phyloP scores from a whole-genome alignment of 768 basidiomycete species.

The Pleurotus djamor region DNA sequence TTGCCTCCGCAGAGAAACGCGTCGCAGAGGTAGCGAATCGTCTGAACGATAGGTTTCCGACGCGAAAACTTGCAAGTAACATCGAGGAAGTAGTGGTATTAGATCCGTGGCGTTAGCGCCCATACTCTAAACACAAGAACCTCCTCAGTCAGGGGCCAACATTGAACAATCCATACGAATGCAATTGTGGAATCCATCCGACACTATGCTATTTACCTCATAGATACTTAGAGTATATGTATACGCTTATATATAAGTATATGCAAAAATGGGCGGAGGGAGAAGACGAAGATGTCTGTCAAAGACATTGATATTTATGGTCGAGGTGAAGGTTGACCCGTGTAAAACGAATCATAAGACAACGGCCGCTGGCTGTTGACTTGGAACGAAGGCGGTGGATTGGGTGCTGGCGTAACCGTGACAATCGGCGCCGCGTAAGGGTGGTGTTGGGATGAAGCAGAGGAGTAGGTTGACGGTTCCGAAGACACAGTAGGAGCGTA shows the following conservation, averaged over 20 bases:
- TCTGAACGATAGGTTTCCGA: neutral
- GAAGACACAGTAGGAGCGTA: neutral
- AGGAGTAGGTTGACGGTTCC: neutral
- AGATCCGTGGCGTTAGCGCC: neutral
- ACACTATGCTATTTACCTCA: no score
- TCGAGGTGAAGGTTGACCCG: neutral
- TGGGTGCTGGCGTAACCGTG: neutral
- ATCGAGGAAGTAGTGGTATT: neutral
- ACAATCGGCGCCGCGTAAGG: neutral
- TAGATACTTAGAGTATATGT: no score
- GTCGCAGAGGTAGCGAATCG: neutral
- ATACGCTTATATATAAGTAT: no score
- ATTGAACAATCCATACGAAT: no score
- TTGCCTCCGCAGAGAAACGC: neutral
- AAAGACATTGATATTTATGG: neutral
- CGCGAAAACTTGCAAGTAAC: neutral
- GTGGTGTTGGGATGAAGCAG: neutral
- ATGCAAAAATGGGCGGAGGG: neutral
- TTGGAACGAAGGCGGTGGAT: neutral
- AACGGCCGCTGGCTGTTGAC: neutral
- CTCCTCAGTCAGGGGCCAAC: no score
- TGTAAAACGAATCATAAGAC: slow-evolving; percentile 4
- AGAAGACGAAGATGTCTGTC: neutral
- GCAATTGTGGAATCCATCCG: no score
- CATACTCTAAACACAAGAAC: neutral